Conservation (phyloP, 768 basidiomycete genomes). For the Mrakia gelida region DNA sequence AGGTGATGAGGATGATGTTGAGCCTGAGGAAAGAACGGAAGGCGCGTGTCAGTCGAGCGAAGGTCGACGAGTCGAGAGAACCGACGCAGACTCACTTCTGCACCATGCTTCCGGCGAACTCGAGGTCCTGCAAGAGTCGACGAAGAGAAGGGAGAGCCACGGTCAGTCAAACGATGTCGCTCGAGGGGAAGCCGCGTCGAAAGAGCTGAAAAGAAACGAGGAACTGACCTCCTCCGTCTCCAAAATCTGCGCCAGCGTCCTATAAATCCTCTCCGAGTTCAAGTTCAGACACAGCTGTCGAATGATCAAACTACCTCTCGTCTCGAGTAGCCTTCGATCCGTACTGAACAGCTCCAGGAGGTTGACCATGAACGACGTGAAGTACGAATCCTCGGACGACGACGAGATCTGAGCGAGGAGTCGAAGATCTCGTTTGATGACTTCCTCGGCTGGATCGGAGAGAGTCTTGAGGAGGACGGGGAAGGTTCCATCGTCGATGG, state of each 20-base stretch:
- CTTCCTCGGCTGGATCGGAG: constrained; percentile 95
- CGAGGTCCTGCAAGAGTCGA: constrained; percentile 64
- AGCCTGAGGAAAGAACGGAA: constrained; percentile 44
- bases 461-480: constrained; percentile 90
- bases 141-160: not conserved
- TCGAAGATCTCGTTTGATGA: constrained; percentile 93
- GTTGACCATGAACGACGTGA: constrained; percentile 92
- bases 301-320: constrained; percentile 89
- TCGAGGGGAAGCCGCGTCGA: too few species aligned
- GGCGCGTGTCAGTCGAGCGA: not conserved
- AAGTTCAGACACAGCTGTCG: constrained; percentile 89
- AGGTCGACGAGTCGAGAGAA: not conserved
- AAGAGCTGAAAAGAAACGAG: not conserved
- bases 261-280: constrained; percentile 91
- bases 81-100: constrained; percentile 55
- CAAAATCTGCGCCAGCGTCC: constrained; percentile 91
- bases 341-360: constrained; percentile 92
- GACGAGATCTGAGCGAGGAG: constrained; percentile 89
- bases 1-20: constrained; percentile 92
- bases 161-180: too few species aligned
- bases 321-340: constrained; percentile 80
- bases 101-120: constrained; percentile 95
- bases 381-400: constrained; percentile 89
- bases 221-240: constrained; percentile 88
- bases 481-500: constrained; percentile 95